Evolutionary conservation across 192 early-diverging fungal genomes (phyloP).

Genomic region (Dimargaris xerosporica): DNA sequence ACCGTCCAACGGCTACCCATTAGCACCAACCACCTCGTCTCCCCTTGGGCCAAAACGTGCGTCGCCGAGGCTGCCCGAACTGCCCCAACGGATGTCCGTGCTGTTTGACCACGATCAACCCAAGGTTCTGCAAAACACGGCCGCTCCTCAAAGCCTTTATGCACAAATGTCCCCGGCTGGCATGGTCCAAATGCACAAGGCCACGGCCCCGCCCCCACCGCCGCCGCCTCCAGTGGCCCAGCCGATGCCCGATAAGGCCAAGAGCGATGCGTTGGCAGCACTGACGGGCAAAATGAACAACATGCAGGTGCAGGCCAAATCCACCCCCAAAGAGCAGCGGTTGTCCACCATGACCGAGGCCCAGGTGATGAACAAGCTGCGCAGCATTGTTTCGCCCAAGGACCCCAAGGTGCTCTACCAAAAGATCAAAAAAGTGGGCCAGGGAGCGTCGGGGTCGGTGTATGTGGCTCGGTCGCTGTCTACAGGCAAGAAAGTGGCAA

Average conservation of each 20-base stretch:
- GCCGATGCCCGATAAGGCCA: constrained; percentile 21
- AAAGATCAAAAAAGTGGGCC: constrained; percentile 92
- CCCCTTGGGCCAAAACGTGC: constrained; percentile 3
- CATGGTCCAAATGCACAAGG: constrained; percentile 14
- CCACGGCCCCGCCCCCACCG: constrained; percentile 20
- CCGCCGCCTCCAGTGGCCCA: constrained; percentile 18
- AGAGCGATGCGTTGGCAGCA: constrained; percentile 34
- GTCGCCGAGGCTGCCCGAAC: constrained; percentile 13
- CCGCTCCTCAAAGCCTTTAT: not conserved
- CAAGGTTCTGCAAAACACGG: not conserved
- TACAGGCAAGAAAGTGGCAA: constrained; percentile 66
- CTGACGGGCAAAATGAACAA: constrained; percentile 27
- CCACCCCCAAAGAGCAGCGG: constrained; percentile 59
- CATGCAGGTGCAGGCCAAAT: constrained; percentile 28
- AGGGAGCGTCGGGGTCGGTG: constrained; percentile 97
- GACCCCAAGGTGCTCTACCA: constrained; percentile 84
- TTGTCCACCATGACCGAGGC: constrained; percentile 79
- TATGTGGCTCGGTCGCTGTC: constrained; percentile 71
- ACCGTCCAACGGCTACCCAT: constrained; percentile 14
- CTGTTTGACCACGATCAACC: constrained; percentile 14
- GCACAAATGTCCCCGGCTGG: not conserved
- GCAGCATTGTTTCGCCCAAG: constrained; percentile 74
- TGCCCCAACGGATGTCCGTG: constrained; percentile 17
- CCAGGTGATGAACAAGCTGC: constrained; percentile 88
- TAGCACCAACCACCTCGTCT: constrained; percentile 12